phyloP scores from a whole-genome alignment of 225 moss, liverwort and hornwort species.

The Marchantia paleacea region DNA sequence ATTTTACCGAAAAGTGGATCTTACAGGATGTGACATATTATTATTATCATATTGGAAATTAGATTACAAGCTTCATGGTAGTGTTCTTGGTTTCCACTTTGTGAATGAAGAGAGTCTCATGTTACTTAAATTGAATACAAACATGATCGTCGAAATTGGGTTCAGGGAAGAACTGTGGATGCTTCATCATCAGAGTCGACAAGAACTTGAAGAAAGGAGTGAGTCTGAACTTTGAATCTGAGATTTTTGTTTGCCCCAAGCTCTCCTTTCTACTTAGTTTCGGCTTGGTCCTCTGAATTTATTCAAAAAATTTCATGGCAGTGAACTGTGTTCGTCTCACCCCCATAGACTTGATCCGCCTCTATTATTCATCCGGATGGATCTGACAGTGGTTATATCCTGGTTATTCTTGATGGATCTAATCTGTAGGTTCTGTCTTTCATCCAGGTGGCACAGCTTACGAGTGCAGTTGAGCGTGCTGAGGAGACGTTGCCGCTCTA shows the following conservation, averaged over 20 bases:
- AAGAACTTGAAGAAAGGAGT: slow-evolving; percentile 51
- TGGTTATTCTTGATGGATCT: neutral
- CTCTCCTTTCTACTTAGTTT: neutral
- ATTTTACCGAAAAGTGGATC: no score
- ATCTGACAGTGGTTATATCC: no score
- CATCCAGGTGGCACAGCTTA: slow-evolving; percentile 31
- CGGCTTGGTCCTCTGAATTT: no score
- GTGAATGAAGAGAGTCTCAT: no score
- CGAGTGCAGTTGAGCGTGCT: slow-evolving; percentile 40
- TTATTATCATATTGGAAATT: no score
- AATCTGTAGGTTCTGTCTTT: neutral
- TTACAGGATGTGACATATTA: no score
- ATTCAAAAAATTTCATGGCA: no score
- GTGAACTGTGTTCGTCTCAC: neutral
- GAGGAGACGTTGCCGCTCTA: slow-evolving; percentile 39
- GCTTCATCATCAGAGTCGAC: slow-evolving; percentile 48
- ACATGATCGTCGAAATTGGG: slow-evolving; percentile 22
- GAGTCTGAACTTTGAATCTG: neutral
- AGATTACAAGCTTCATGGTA: no score
- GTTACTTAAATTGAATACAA: no score
- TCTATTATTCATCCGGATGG: no score
- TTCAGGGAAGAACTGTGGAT: slow-evolving; percentile 40
- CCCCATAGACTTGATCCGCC: no score
- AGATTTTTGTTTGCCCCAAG: neutral
- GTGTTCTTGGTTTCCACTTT: no score